A percentile compares a stretch with the other conserved stretches of the same genome.
phyloP scores from a whole-genome alignment of 139 green algal species.

The Volvox africanus region DNA sequence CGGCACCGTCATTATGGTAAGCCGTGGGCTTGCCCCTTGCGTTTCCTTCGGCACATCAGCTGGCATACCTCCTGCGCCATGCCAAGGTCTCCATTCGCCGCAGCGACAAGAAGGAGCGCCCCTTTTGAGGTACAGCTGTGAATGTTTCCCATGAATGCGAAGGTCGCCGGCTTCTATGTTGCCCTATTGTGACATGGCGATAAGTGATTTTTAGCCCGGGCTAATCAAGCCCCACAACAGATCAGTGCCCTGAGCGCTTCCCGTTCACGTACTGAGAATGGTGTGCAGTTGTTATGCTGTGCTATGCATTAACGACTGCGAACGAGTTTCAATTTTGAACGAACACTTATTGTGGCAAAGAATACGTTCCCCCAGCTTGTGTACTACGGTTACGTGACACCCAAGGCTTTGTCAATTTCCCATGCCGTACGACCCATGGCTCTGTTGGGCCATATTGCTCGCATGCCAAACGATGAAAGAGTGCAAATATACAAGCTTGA shows the following conservation, averaged over 20 bases:
- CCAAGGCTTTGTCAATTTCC: no score
- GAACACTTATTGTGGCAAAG: no score
- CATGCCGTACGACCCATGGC: no score
- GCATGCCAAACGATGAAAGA: no score
- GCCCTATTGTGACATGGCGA: neutral
- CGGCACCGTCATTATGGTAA: neutral
- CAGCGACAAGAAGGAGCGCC: slow-evolving; percentile 52
- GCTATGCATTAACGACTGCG: no score
- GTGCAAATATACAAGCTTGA: no score
- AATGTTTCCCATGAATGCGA: slow-evolving; percentile 32
- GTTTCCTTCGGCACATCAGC: neutral
- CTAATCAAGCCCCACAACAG: neutral
- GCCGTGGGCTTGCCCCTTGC: neutral
- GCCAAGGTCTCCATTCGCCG: slow-evolving; percentile 55
- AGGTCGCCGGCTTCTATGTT: no score
- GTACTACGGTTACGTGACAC: no score
- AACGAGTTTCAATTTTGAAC: no score
- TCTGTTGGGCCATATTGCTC: no score
- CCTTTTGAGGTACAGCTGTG: slow-evolving; percentile 48
- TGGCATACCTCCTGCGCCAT: slow-evolving; percentile 52
- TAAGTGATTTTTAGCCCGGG: neutral
- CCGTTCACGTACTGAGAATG: neutral
- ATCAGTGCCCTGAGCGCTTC: neutral
- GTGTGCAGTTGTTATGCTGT: neutral
- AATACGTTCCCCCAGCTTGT: no score